Percentiles rank a stretch among this genome's conserved stretches.
Evolutionary conservation across 2,329 filamentous ascomycete species (phyloP).

Genomic region (Diaporthe amygdali): DNA sequence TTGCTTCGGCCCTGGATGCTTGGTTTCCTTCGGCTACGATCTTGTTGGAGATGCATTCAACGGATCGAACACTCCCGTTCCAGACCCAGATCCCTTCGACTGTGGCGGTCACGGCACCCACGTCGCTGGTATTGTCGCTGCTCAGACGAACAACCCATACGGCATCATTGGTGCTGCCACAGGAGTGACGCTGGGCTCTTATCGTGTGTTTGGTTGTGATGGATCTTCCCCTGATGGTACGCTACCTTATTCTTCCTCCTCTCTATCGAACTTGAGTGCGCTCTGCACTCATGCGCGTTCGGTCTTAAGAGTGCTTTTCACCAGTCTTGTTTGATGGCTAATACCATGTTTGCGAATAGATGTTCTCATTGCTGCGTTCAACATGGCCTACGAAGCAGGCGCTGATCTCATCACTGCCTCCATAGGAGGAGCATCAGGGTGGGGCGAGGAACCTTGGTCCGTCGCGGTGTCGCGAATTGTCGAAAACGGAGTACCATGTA

Average conservation of each 20-base stretch:
- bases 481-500: conserved; percentile 57
- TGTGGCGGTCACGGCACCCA: conserved; percentile 66
- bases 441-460: conserved; percentile 57
- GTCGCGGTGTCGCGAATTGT: conserved; percentile 57
- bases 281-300: background rate
- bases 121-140: conserved; percentile 67
- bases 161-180: conserved; percentile 64
- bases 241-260: background rate
- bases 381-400: conserved; percentile 65
- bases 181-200: conserved; percentile 60
- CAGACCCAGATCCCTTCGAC: conserved; percentile 59
- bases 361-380: conserved; percentile 63
- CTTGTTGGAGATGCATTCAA: conserved; percentile 61
- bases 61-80: conserved; percentile 42
- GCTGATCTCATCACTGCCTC: conserved; percentile 62
- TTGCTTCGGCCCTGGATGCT: conserved; percentile 64
- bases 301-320: background rate
- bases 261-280: background rate
- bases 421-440: conserved; percentile 56
- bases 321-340: background rate
- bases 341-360: conserved; percentile 33
- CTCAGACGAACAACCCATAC: conserved; percentile 56
- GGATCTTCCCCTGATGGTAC: conserved; percentile 52
- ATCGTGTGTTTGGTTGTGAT: conserved; percentile 61
- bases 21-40: conserved; percentile 63